Evolutionary conservation across 176 grass and related monocot species (phyloP), one percentile per base, ranked within the genome.

Genomic region (Hordeum marinum): DNA sequence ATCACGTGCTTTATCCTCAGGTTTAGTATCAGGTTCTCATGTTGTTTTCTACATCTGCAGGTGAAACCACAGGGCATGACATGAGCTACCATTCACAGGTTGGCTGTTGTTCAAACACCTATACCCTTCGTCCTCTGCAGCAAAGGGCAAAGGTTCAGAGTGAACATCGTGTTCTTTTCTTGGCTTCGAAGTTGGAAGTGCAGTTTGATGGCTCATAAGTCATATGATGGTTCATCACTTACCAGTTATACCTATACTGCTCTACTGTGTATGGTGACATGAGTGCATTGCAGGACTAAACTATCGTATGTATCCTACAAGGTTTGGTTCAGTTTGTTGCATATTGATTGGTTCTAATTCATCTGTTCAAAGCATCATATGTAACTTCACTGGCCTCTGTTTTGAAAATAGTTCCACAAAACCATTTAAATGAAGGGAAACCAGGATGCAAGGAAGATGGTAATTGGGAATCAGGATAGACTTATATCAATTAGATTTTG

Each of bases 41-140:
- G 6, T 55, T 89, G 21, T 70, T 85, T 63, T 80, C 41, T 82
- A 64, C 50, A 50, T 63, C 52, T 23, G 26, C 75, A 81, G 82
- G 70, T 85, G 48, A 74, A 29, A 61, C 15, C 55, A 24, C 50
- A 76, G 13, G 25, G 54, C 31, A 12, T 42, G 68, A 66, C 1
- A 21, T 29, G 26, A 11, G 61, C 74, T 21, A 21, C 58, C 26
- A 74, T 83, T 61, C 39, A 32, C 68, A 73, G 35, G 68, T 83
- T 41, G 23, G 42, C 43, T 55, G 31, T 70, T 72, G 67, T 60
- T 82, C 10, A 5, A 71, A 59, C 34, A 29, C 34, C 27, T 39
- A 59, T 32, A 39, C 59, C 61, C 9, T 31, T 74, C 24, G 42
- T 48, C 50, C 42, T 73, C 71, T 48, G 24, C 71, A 74, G 71